Evolutionary conservation across 306 rosid species (phyloP).

Genomic region (Dalbergia cultrata): DNA sequence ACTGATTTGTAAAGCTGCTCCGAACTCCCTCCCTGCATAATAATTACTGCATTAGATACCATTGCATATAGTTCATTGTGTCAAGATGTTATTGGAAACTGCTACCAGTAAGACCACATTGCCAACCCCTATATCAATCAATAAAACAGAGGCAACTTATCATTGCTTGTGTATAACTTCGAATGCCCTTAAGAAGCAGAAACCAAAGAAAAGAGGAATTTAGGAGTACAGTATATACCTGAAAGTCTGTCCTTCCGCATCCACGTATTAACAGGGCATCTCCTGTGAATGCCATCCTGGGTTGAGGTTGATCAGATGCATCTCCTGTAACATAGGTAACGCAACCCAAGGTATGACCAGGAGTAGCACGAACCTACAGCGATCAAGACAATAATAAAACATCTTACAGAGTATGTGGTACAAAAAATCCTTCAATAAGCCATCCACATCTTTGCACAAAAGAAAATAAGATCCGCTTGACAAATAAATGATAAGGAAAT

Average conservation of each 20-base stretch:
- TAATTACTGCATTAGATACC: conserved; percentile 42
- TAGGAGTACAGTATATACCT: conserved; percentile 61
- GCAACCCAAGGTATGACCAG: conserved; percentile 94
- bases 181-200: conserved; percentile 36
- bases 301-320: conserved; percentile 77
- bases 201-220: conserved; percentile 8
- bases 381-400: not conserved
- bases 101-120: not conserved
- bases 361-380: conserved; percentile 87
- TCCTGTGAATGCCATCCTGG: conserved; percentile 92
- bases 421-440: conserved; percentile 13
- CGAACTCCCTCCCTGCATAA: conserved; percentile 94
- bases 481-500: conserved; percentile 8
- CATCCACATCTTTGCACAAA: conserved; percentile 3
- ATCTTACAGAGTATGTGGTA: conserved; percentile 21
- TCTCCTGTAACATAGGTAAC: conserved; percentile 94
- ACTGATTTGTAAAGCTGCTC: conserved; percentile 83
- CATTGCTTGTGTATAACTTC: conserved; percentile 35
- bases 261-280: conserved; percentile 89
- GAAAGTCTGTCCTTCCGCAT: conserved; percentile 98
- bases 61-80: conserved; percentile 17
- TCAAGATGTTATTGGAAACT: conserved; percentile 21
- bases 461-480: conserved; percentile 31
- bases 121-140: not conserved
- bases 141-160: not conserved